Percentiles rank a stretch among this genome's conserved stretches.
These are phyloP conservation scores for Speleostelium caveatum DNA, from an alignment of 78 protist species.

Conservation along the genomic window DNA sequence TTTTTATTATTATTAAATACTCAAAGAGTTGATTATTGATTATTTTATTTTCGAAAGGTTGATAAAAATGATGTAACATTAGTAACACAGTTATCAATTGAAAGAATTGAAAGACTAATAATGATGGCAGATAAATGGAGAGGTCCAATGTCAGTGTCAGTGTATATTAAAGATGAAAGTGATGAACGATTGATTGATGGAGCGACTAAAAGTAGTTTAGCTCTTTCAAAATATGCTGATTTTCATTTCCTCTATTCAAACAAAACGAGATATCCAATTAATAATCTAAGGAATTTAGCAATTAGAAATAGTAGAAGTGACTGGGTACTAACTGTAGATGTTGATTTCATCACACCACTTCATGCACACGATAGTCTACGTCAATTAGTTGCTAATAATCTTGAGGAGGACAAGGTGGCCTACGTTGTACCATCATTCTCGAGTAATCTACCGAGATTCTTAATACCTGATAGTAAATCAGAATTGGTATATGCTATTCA, in stretches of 20 bases:
- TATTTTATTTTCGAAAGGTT: background rate
- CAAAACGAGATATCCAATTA: constrained; percentile 60
- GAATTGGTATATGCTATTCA: background rate
- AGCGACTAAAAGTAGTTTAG: constrained; percentile 4
- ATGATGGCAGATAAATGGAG: constrained; percentile 78
- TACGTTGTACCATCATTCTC: constrained; percentile 65
- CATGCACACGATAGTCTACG: background rate
- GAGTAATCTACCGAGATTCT: constrained; percentile 6
- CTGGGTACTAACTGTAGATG: constrained; percentile 44
- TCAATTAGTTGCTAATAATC: background rate
- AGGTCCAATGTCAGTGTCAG: constrained; percentile 73
- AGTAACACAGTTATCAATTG: constrained; percentile 57
- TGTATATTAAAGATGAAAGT: constrained; percentile 6
- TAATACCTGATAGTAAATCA: constrained; percentile 25
- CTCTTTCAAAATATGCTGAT: constrained; percentile 25
- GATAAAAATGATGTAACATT: constrained; percentile 31
- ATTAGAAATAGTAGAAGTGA: constrained; percentile 20
- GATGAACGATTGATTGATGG: background rate
- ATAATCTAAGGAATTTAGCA: constrained; percentile 67
- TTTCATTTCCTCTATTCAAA: constrained; percentile 51
- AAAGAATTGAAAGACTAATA: constrained; percentile 43
- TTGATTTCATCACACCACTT: constrained; percentile 39
- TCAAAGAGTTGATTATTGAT: background rate
- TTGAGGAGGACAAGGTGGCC: background rate
- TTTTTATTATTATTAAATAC: background rate